A percentile compares a stretch with the other conserved stretches of the same genome.
phyloP scores from a whole-genome alignment of 306 rosid species.

The Rosa rugosa region DNA sequence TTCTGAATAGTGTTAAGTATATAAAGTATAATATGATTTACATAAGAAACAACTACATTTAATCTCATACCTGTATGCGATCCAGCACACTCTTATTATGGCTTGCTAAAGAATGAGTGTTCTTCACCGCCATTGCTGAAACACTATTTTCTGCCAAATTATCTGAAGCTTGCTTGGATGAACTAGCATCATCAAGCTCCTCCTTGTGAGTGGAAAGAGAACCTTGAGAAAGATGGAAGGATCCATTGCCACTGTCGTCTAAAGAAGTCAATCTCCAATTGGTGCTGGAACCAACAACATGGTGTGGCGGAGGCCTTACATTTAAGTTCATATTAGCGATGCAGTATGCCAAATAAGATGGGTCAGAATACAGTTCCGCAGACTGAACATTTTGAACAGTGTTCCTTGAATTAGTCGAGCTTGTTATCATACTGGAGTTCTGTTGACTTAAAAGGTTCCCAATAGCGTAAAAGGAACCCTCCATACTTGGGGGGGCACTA shows the following conservation, averaged over 20 bases:
- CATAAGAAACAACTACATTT: not conserved
- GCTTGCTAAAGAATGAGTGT: constrained; percentile 29
- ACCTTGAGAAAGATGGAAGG: constrained; percentile 45
- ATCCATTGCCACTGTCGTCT: constrained; percentile 54
- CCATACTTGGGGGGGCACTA: constrained; percentile 76
- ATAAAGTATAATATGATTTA: not conserved
- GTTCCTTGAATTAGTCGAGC: constrained; percentile 34
- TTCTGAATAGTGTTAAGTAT: not conserved
- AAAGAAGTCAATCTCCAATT: constrained; percentile 42
- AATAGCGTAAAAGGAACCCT: constrained; percentile 55
- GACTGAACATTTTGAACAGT: constrained; percentile 31
- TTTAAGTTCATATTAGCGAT: constrained; percentile 62
- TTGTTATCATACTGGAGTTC: constrained; percentile 29
- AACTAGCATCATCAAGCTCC: constrained; percentile 65
- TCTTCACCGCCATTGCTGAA: constrained; percentile 27
- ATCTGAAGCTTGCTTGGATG: constrained; percentile 47
- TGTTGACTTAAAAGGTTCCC: constrained; percentile 43
- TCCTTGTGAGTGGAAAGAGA: constrained; percentile 66
- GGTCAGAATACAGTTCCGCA: constrained; percentile 52
- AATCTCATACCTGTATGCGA: constrained; percentile 57
- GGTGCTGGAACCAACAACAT: constrained; percentile 46
- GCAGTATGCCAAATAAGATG: constrained; percentile 50
- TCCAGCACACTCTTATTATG: constrained; percentile 57
- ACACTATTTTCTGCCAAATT: constrained; percentile 32
- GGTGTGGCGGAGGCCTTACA: constrained; percentile 65